These are phyloP conservation scores for Penicillium sp. DNA, from an alignment of 2,329 filamentous ascomycete genomes.

Conservation along the genomic window DNA sequence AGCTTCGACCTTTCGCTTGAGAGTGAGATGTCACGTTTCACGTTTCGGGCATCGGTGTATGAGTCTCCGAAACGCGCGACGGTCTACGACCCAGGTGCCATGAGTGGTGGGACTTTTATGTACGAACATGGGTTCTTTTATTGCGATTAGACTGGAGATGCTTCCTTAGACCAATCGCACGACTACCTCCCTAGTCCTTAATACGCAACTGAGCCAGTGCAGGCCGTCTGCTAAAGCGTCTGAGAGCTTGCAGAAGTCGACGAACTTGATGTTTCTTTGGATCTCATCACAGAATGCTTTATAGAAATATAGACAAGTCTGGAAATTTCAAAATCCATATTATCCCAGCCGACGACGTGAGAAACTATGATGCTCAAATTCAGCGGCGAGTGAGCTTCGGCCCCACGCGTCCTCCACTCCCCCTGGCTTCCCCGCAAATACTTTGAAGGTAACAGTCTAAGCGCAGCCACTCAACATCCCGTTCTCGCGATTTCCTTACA, in stretches of 20 bases:
- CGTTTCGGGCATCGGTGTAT: conserved; percentile 1
- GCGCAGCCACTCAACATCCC: neutral
- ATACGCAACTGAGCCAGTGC: neutral
- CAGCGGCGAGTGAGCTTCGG: neutral
- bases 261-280: neutral
- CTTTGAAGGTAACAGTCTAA: neutral
- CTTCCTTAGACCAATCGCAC: neutral
- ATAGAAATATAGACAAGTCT: neutral
- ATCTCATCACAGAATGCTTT: neutral
- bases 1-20: neutral
- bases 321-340: neutral
- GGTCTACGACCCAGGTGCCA: neutral
- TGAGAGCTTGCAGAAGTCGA: neutral
- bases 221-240: neutral
- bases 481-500: neutral
- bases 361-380: neutral
- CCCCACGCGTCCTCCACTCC: neutral
- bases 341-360: neutral
- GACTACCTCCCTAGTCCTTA: neutral
- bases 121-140: neutral
- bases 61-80: neutral
- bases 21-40: neutral
- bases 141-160: neutral
- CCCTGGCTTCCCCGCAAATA: conserved; percentile 1
- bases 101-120: neutral